Base-by-base conservation (phyloP, 1,284 basidiomycete genomes). In the Thecaphora thlaspeos region DNA sequence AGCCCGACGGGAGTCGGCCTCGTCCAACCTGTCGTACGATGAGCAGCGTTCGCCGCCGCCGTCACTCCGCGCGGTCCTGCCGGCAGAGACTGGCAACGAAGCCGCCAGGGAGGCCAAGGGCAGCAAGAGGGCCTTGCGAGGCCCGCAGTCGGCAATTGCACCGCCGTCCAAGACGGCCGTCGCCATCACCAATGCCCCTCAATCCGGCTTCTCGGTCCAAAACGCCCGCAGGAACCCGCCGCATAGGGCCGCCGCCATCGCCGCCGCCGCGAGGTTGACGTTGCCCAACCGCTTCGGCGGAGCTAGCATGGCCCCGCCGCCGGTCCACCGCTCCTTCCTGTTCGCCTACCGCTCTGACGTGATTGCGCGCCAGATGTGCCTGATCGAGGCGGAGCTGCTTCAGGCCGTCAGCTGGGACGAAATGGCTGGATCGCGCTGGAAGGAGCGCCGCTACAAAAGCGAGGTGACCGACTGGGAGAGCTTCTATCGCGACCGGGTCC, bases 351-450 rank as follows among this genome's bases (percentile, higher is more conserved):
- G 72, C 17, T 79, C 88, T 2, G 84, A 86, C 46, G 80, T 80
- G 4, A 78, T 94, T 21, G 88, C 88, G 0, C 83, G 86, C 49
- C 89, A 92, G 68, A 88, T 92, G 72, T 84, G 86, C 12, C 86
- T 91, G 82, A 91, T 94, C 70, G 91, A 94, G 64, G 83, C 88
- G 18, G 91, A 93, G 71, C 80, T 94, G 48, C 88, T 92, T 75
- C 85, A 88, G 71, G 83, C 84, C 19, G 83, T 94, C 72, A 87
- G 86, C 68, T 90, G 90, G 73, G 88, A 90, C 70, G 90, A 92
- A 70, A 81, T 92, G 12, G 85, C 90, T 28, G 82, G 85, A 12
- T 63, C 70, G 26, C 53, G 68, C 18, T 81, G 80, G 78, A 75
- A 78, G 23, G 78, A 78, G 45, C 59, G 55, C 39, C 49, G 52